phyloP scores from a whole-genome alignment of 2,329 filamentous ascomycete genomes.

The Truncatella angustata region DNA sequence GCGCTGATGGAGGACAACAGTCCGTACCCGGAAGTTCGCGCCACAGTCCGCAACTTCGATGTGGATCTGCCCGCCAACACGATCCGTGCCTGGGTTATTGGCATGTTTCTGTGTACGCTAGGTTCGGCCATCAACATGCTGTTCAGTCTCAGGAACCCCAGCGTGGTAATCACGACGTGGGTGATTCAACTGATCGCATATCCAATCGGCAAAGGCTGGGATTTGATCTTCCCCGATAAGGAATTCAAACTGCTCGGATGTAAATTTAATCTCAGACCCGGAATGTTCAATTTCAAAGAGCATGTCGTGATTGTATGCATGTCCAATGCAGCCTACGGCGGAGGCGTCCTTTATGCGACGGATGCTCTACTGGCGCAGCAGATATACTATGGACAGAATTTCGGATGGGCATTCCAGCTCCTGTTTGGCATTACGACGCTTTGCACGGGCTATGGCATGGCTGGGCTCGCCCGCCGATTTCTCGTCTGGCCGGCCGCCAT shows the following conservation, averaged over 20 bases:
- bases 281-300: constrained; percentile 37
- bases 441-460: constrained; percentile 63
- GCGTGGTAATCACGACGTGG: constrained; percentile 50
- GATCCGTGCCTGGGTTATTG: constrained; percentile 59
- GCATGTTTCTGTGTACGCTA: constrained; percentile 55
- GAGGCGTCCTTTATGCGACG: constrained; percentile 56
- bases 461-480: constrained; percentile 58
- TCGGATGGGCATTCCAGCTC: constrained; percentile 58
- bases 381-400: constrained; percentile 56
- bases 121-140: constrained; percentile 57
- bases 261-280: constrained; percentile 37
- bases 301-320: constrained; percentile 52
- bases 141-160: constrained; percentile 47
- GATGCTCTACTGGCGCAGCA: constrained; percentile 50
- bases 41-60: constrained; percentile 42
- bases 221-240: constrained; percentile 32
- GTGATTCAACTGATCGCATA: constrained; percentile 56
- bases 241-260: constrained; percentile 31
- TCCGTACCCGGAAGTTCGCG: constrained; percentile 49
- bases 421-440: constrained; percentile 61
- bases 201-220: constrained; percentile 37
- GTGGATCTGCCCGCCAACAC: constrained; percentile 55
- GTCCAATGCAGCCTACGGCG: constrained; percentile 61
- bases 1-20: constrained; percentile 53
- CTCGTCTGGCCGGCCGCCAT: constrained; percentile 61